Percentiles rank a stretch among this genome's conserved stretches.
Evolutionary conservation across 2,329 filamentous ascomycete species (phyloP).

Genomic region (Massarina eburnea): DNA sequence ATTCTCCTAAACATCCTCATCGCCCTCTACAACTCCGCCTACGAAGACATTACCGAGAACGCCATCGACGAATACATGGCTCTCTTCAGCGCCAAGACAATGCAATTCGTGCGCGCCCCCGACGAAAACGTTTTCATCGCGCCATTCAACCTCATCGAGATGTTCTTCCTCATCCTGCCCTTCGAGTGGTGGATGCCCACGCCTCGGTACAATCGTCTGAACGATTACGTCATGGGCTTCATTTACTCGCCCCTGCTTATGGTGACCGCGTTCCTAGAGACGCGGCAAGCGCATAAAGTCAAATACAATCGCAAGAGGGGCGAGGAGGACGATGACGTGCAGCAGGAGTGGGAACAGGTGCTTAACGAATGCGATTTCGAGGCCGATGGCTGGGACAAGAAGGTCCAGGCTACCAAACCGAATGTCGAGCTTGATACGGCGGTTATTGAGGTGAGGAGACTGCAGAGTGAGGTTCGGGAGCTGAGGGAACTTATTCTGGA

Average conservation of each 20-base stretch:
- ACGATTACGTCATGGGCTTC: constrained; percentile 83
- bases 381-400: constrained; percentile 80
- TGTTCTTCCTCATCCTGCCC: constrained; percentile 74
- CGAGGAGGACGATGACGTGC: constrained; percentile 84
- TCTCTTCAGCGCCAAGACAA: constrained; percentile 88
- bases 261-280: constrained; percentile 67
- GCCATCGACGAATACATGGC: constrained; percentile 95
- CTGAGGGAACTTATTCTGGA: constrained; percentile 44
- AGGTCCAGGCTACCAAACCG: constrained; percentile 71
- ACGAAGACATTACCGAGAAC: constrained; percentile 90
- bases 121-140: constrained; percentile 99
- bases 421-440: constrained; percentile 80
- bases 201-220: constrained; percentile 72
- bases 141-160: constrained; percentile 90
- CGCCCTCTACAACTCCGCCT: constrained; percentile 93
- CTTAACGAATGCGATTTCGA: constrained; percentile 74
- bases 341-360: constrained; percentile 93
- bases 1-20: constrained; percentile 94
- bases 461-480: constrained; percentile 49
- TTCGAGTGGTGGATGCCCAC: constrained; percentile 96
- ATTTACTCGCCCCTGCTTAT: constrained; percentile 84
- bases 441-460: constrained; percentile 62
- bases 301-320: constrained; percentile 73
- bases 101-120: constrained; percentile 94
- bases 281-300: constrained; percentile 57